Conservation (phyloP, 768 basidiomycete species). For the Boletus patriciae region DNA sequence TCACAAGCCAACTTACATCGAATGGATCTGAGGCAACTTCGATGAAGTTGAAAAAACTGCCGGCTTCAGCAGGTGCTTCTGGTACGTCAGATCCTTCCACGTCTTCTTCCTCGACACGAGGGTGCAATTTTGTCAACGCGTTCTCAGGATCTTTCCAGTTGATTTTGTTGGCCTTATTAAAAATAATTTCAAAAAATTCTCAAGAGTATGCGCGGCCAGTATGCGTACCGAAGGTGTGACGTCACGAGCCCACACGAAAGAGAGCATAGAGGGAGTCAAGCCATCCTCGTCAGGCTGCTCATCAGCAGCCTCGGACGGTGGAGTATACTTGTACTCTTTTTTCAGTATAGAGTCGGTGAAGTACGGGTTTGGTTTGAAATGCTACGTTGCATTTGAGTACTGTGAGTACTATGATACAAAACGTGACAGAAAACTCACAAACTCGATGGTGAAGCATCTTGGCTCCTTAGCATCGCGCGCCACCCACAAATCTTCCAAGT, state of each 20-base stretch:
- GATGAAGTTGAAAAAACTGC: slow-evolving; percentile 90
- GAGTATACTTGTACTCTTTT: slow-evolving; percentile 77
- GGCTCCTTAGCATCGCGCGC: slow-evolving; percentile 70
- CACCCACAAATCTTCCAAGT: slow-evolving; percentile 85
- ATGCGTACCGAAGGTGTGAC: slow-evolving; percentile 61
- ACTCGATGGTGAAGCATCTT: slow-evolving; percentile 82
- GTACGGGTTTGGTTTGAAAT: slow-evolving; percentile 86
- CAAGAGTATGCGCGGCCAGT: background rate
- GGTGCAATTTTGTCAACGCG: slow-evolving; percentile 77
- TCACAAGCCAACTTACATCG: slow-evolving; percentile 51
- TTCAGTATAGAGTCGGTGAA: slow-evolving; percentile 74
- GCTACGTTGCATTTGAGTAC: slow-evolving; percentile 39
- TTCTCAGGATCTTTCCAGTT: slow-evolving; percentile 80
- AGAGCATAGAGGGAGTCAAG: slow-evolving; percentile 73
- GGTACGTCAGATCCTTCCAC: slow-evolving; percentile 58
- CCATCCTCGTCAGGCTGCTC: slow-evolving; percentile 72
- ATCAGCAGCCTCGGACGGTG: slow-evolving; percentile 49
- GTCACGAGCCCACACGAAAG: slow-evolving; percentile 79
- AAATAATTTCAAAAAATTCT: background rate
- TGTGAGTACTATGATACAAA: slow-evolving; percentile 3
- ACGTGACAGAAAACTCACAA: slow-evolving; percentile 56
- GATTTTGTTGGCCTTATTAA: slow-evolving; percentile 59
- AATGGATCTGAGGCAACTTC: slow-evolving; percentile 62
- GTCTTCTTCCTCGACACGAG: slow-evolving; percentile 55
- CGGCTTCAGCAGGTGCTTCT: slow-evolving; percentile 59